Conservation (phyloP, 768 basidiomycete species). For the Kwoniella sp. region DNA sequence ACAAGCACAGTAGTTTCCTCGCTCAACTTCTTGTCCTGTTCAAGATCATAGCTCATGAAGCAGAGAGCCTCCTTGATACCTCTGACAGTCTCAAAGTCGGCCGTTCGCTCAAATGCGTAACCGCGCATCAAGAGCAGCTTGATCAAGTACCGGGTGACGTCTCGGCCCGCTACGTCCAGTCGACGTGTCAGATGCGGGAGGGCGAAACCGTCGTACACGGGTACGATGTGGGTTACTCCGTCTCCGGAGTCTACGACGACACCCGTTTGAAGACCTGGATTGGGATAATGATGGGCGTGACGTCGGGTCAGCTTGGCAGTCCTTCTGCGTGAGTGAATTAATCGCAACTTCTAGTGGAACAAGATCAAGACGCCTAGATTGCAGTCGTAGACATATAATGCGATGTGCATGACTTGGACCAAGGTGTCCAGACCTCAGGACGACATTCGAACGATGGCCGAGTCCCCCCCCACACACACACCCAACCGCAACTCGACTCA, state of each 20-base stretch:
- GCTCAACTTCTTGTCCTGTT: constrained; percentile 84
- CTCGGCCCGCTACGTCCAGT: constrained; percentile 95
- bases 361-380: no score
- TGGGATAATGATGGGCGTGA: neutral
- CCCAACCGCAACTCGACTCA: constrained; percentile 57
- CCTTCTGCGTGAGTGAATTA: no score
- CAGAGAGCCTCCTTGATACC: constrained; percentile 99
- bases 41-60: constrained; percentile 98
- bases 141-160: constrained; percentile 98
- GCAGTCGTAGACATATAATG: no score
- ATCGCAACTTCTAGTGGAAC: no score
- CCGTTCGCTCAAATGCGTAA: constrained; percentile 99
- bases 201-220: constrained; percentile 95
- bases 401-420: neutral
- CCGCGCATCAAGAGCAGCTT: constrained; percentile 99
- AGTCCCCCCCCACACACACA: neutral
- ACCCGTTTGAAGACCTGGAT: constrained; percentile 82
- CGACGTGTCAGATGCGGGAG: constrained; percentile 92
- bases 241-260: constrained; percentile 99
- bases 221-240: constrained; percentile 98
- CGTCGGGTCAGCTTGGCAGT: neutral
- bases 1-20: constrained; percentile 97
- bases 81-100: constrained; percentile 97
- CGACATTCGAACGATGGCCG: no score
- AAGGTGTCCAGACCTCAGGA: no score